Base-by-base conservation (phyloP, 495 filamentous ascomycete genomes). In the Penicillium bovifimosum region DNA sequence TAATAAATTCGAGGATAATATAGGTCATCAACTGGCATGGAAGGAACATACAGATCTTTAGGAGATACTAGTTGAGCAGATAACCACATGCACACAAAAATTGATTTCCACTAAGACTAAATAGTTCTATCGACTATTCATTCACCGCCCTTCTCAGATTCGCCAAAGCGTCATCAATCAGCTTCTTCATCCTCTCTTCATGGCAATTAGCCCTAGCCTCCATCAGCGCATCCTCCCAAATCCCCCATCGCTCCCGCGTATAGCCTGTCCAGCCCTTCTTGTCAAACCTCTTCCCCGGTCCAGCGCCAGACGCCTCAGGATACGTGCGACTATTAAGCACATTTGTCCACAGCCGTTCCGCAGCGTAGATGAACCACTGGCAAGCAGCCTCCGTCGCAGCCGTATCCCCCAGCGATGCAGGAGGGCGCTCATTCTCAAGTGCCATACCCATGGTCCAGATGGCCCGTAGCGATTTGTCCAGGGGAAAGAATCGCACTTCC, bases 381-480 rank as follows among this genome's bases (percentile, higher is more conserved):
- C 34, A 50, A 40, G 47, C 47, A n/a, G 24, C 35, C 24, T 50
- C 47, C 34, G 31, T 50, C 17, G 47, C 35, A 16, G 34, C 35
- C 4, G 24, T 41, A 50, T 50, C 34, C 29, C 9, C 47, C 9
- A 39, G 34, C 24, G 10, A 29, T 20, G 18, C 33, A 29, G 34
- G 46, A 48, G 46, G 18, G 20, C 27, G 33, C 27, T 50, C 35
- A 17, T 50, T 35, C 47, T 50, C 34, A 29, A 50, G 6, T 41
- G 34, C 47, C 24, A 40, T 50, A 17, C 24, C 34, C 5, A 41
- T 28, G 5, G 16, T 20, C 35, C 34, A 50, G 5, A 40, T 41
- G 9, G 47, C 47, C 10, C 24, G 20, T 32, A 50, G 47, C 20
- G 47, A 50, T 20, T 31, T 50, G 24, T 50, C 47, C 34, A 50